Evolutionary conservation across 257 asterid species (phyloP), one percentile per base, ranked within the genome.

Genomic region (Plantago ovata): DNA sequence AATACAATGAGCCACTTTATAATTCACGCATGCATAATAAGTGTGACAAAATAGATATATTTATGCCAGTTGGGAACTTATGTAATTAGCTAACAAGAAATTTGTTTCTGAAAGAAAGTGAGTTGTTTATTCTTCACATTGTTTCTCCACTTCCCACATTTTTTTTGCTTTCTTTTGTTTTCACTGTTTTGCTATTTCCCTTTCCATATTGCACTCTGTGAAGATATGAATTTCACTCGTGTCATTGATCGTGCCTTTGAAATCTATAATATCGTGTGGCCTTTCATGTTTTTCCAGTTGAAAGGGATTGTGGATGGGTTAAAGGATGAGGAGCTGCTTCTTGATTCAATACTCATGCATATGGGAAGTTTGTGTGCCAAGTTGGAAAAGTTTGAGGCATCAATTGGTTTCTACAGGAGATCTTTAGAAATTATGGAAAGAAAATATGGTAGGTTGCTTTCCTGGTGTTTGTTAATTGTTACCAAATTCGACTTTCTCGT

Each of bases 331-430:
- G 95, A 81, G 70, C 83, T 71, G 42, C 77, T 79, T 72, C 72
- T 92, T 73, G 95, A 88, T 81, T 87, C 89, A 21, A 84, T 88
- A 69, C 95, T 88, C 69, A 63, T 78, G 71, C 98, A 92, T 73
- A 88, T 92, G 95, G 98, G 90, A 71, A 92, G 85, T 64, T 77
- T 88, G 72, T 71, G 75, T 66, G 83, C 77, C 38, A 92, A 80
- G 73, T 51, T 88, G 81, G 85, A 78, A 70, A 83, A 79, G 63
- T 74, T 70, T 69, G 93, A 83, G 61, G 39, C 66, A 72, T 83
- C 96, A 41, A 21, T 79, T 58, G 18, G 33, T 58, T 67, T 62
- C 59, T 92, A 92, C 75, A 56, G 38, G 50, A 83, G 94, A 72
- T 87, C 94, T 49, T 72, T 85, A 60, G 71, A 78, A 54, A 81